These are phyloP conservation scores for Camellia oleifera DNA, from an alignment of 179 eudicot species.

Conservation along the genomic window DNA sequence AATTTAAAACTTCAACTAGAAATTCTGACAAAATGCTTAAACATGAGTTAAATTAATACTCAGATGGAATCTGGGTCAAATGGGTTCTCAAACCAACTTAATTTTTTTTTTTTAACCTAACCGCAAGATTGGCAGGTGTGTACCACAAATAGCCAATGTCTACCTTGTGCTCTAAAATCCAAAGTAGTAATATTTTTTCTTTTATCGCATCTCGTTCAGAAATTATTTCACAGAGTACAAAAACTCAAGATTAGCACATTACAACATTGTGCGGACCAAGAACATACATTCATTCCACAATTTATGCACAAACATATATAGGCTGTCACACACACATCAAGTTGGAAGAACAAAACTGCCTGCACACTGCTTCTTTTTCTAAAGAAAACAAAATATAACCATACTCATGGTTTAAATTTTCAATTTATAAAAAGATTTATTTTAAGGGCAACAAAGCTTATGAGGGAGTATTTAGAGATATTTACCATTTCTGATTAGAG, in stretches of 20 bases:
- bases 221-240: not conserved
- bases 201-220: not conserved
- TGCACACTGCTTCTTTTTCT: not conserved
- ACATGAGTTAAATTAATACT: not conserved
- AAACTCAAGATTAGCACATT: not conserved
- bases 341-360: not conserved
- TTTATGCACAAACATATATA: not conserved
- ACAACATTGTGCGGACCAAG: not conserved
- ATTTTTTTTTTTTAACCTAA: too few species aligned
- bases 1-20: not conserved
- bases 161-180: not conserved
- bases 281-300: not conserved
- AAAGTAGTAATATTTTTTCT: not conserved
- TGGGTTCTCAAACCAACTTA: not conserved
- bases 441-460: conserved; percentile 5
- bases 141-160: not conserved
- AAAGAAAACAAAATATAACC: not conserved
- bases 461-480: not conserved
- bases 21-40: not conserved
- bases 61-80: not conserved
- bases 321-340: not conserved
- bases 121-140: not conserved
- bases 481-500: not conserved
- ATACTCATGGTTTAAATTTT: not conserved
- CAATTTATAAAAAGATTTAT: not conserved